Base-by-base conservation (phyloP, 2,329 filamentous ascomycete genomes). In the Arthrobotrys megalospora region DNA sequence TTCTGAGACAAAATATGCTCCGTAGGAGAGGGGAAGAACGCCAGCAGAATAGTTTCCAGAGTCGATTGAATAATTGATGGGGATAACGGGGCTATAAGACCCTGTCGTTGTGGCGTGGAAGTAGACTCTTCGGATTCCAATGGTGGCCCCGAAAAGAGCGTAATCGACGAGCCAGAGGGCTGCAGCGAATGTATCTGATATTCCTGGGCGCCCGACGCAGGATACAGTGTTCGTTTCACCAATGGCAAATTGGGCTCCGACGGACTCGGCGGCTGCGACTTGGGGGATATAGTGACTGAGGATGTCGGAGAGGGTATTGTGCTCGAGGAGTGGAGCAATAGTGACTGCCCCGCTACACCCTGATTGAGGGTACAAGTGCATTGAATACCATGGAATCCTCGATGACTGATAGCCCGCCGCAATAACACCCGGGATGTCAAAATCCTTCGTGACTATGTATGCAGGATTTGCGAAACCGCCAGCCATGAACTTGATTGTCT, bases 191-290 rank as follows among this genome's bases (percentile, higher is more conserved):
- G 81, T 82, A 45, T 82, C 79, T 19, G 80, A 81, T 14, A 83
- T 80, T 11, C 81, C 82, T 10, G 75, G 72, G 1, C 76, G 70
- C 14, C 82, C 82, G 38, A 79, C 79, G 38, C 80, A 82, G 6
- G 80, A 80, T 48, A 81, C 79, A 12, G 84, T 85, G 81, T 81
- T 82, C 19, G 80, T 83, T 69, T 82, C 82, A 19, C 82, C 82
- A 32, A 83, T 81, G 6, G 81, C 76, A 48, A 82, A 82, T 50
- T 65, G 67, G 36, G 72, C 72, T 3, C 71, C 76, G 11, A 62
- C 67, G 10, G 66, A 55, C 14, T 77, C 66, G 1, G 73, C 73
- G 5, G 73, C 73, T 8, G 60, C 41, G 2, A 77, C 52, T 63
- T 77, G 73, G 12, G 66, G 60, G 19, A 77, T 62, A 24, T 77